These are phyloP conservation scores for Crithidia sp. DNA, from an alignment of 208 protist species.

Conservation along the genomic window DNA sequence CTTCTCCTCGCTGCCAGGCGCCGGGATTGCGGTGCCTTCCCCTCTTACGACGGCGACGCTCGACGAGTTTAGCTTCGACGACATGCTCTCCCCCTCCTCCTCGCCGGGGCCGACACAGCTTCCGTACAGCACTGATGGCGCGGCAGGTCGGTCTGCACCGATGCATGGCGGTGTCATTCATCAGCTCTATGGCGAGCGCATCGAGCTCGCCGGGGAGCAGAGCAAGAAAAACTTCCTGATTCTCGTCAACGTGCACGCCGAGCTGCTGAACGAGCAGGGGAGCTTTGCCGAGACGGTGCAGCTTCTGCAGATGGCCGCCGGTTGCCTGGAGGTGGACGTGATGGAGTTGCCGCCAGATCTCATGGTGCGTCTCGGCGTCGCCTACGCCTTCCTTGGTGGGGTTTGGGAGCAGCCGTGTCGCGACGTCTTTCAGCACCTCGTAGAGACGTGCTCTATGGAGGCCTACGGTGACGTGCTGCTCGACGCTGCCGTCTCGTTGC, in stretches of 20 bases:
- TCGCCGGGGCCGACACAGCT: background rate
- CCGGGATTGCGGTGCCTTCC: background rate
- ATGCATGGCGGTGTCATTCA: conserved; percentile 17
- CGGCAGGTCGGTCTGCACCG: background rate
- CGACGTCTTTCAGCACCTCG: conserved; percentile 81
- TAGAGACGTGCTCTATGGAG: conserved; percentile 81
- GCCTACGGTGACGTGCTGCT: conserved; percentile 85
- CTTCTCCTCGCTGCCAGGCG: background rate
- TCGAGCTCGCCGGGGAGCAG: conserved; percentile 48
- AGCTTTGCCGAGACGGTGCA: conserved; percentile 78
- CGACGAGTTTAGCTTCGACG: conserved; percentile 36
- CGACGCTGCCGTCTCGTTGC: conserved; percentile 76
- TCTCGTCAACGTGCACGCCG: conserved; percentile 87
- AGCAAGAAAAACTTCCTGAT: conserved; percentile 83
- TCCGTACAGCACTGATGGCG: background rate
- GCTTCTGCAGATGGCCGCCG: conserved; percentile 70
- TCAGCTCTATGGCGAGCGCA: conserved; percentile 57
- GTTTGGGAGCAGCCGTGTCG: conserved; percentile 59
- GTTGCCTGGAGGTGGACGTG: conserved; percentile 64
- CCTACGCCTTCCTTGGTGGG: conserved; percentile 79
- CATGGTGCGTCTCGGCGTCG: conserved; percentile 78
- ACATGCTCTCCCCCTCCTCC: conserved; percentile 15
- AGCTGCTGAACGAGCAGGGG: conserved; percentile 86
- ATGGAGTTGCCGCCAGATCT: conserved; percentile 87
- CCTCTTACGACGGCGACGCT: background rate